Conservation (phyloP, 805 yeast species). For the Myxozyma udenii region DNA sequence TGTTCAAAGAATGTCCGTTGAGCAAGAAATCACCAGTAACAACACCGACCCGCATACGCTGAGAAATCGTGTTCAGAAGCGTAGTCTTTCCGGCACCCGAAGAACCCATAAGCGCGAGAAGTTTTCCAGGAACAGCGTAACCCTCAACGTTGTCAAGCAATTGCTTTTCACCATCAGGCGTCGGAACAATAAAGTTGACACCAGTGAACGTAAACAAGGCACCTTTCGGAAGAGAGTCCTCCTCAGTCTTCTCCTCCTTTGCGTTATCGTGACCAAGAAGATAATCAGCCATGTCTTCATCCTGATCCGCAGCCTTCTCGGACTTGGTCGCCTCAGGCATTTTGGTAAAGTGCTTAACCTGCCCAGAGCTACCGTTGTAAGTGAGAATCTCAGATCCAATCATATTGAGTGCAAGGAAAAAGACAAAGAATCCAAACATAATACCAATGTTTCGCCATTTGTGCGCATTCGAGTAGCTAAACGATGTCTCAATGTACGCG, state of each 20-base stretch:
- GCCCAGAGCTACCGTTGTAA: slow-evolving; percentile 49
- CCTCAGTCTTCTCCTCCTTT: background rate
- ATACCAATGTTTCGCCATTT: slow-evolving; percentile 67
- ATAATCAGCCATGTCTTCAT: background rate
- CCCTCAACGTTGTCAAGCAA: slow-evolving; percentile 62
- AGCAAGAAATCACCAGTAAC: slow-evolving; percentile 67
- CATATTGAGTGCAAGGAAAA: slow-evolving; percentile 44
- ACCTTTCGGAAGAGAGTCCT: slow-evolving; percentile 1
- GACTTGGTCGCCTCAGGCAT: background rate
- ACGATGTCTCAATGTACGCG: slow-evolving; percentile 50
- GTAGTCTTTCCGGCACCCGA: slow-evolving; percentile 84
- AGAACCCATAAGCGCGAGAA: slow-evolving; percentile 66
- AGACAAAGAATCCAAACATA: slow-evolving; percentile 50
- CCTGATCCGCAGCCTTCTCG: background rate
- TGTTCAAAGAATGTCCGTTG: slow-evolving; percentile 58
- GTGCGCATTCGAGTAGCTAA: slow-evolving; percentile 48
- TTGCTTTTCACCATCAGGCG: slow-evolving; percentile 41
- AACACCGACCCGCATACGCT: slow-evolving; percentile 66
- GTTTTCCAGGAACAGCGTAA: slow-evolving; percentile 70
- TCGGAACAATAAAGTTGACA: slow-evolving; percentile 33
- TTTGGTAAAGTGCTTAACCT: slow-evolving; percentile 31
- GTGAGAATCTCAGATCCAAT: slow-evolving; percentile 40
- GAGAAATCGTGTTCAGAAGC: slow-evolving; percentile 64
- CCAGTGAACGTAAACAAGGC: slow-evolving; percentile 17
- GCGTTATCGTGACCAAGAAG: background rate